Evolutionary conservation across 2,329 filamentous ascomycete genomes (phyloP), one percentile per base, ranked within the genome.

Genomic region (Ceratocystis cacaofunesta): DNA sequence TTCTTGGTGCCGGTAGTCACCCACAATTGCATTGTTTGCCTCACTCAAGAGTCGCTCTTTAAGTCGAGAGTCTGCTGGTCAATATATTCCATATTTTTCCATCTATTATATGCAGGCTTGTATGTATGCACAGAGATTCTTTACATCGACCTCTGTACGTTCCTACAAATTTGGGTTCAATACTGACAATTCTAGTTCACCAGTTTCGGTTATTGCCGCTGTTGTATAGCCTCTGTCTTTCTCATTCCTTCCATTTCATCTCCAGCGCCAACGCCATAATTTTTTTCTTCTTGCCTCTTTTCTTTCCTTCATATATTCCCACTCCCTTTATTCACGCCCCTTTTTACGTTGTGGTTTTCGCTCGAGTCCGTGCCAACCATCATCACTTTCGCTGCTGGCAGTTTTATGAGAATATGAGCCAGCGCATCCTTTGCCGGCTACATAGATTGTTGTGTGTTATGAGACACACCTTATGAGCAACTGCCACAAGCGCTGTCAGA

Each of bases 361-460:
- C 55, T 58, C 55, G 17, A 52, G 48, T 22, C 48, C 22, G 22
- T 25, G 22, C 19, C 22, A 28, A 25, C 10, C 48, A 52, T 52
- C 48, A 3, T 52, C 48, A 52, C 48, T 58, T 58, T 25, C n/a
- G n/a, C 5, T 58, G 1, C 28, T 17, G 30, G 28, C 28, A 25
- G 28, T 10, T 58, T 58, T 36, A 22, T 58, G n/a, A 36, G 55
- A 58, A 58, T n/a, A 58, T 58, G 55, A 36, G n/a, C 55, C n/a
- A 8, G 30, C 8, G 28, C 43, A 65, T 65, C 25, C 36, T 55
- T 17, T 44, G 63, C 63, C 48, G 36, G 28, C 36, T n/a, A 65
- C 48, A 58, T 65, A 22, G 7, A 65, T 32, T 65, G 41, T 61
- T 65, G 63, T 61, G 63, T 65, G 43, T 65, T 65, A 61, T 65